phyloP scores from a whole-genome alignment of 2,329 filamentous ascomycete genomes.

The Coleophoma cylindrospora region DNA sequence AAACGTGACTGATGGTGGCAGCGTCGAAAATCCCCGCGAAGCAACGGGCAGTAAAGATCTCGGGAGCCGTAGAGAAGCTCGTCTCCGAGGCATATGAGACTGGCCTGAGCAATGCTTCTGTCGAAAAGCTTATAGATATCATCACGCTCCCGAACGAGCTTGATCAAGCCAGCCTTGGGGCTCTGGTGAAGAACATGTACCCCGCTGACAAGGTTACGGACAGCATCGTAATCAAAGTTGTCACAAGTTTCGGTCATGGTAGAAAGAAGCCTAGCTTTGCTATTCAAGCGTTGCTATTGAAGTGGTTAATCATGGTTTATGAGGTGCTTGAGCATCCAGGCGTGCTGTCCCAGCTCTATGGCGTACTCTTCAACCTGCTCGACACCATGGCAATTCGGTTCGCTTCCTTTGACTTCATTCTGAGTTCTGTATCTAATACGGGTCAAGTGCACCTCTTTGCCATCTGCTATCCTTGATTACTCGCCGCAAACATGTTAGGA shows the following conservation, averaged over 20 bases:
- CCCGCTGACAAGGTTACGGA: conserved; percentile 60
- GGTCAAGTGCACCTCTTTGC: conserved; percentile 45
- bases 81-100: conserved; percentile 59
- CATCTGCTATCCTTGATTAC: conserved; percentile 77
- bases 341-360: conserved; percentile 65
- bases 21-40: conserved; percentile 60
- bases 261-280: conserved; percentile 67
- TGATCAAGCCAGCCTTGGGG: conserved; percentile 69
- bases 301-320: conserved; percentile 75
- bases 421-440: conserved; percentile 1
- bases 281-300: conserved; percentile 66
- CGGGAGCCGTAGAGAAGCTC: conserved; percentile 58
- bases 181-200: conserved; percentile 70
- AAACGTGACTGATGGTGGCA: conserved; percentile 21
- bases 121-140: conserved; percentile 61
- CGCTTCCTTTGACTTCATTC: not conserved
- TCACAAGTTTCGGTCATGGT: conserved; percentile 73
- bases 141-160: conserved; percentile 62
- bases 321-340: conserved; percentile 61
- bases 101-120: conserved; percentile 56
- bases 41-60: conserved; percentile 57
- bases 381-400: conserved; percentile 74
- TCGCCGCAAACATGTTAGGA: conserved; percentile 75
- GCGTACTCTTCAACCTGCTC: conserved; percentile 73
- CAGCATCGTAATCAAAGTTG: conserved; percentile 56